These are phyloP conservation scores for Speleostelium caveatum DNA, from an alignment of 78 protist species.

Conservation along the genomic window DNA sequence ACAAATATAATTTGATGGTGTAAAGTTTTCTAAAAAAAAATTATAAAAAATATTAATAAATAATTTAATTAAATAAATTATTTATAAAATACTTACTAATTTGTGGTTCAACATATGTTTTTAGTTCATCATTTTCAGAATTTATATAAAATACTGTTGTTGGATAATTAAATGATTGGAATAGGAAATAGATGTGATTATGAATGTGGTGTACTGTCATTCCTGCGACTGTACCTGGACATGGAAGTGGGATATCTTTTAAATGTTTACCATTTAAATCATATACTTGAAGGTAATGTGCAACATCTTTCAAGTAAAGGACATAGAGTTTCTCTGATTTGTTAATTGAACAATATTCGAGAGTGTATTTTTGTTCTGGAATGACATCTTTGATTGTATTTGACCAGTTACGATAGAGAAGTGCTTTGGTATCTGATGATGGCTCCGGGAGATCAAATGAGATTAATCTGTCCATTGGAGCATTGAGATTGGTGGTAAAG, in stretches of 20 bases:
- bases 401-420: not conserved
- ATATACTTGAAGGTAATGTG: conserved; percentile 44
- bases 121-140: conserved; percentile 21
- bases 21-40: too few species aligned
- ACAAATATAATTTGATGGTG: conserved; percentile 47
- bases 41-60: too few species aligned
- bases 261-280: conserved; percentile 72
- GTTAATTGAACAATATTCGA: conserved; percentile 8
- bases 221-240: conserved; percentile 23
- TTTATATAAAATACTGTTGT: conserved; percentile 38
- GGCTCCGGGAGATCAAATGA: conserved; percentile 19
- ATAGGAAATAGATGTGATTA: conserved; percentile 67
- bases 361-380: conserved; percentile 44
- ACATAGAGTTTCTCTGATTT: conserved; percentile 39
- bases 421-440: not conserved
- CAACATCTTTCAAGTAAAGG: conserved; percentile 85
- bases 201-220: not conserved
- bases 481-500: conserved; percentile 87
- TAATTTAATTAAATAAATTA: too few species aligned
- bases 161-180: conserved; percentile 83
- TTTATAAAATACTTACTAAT: too few species aligned
- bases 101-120: conserved; percentile 18
- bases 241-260: conserved; percentile 39
- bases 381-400: conserved; percentile 57
- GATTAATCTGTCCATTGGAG: conserved; percentile 83